Conservation (phyloP, 768 basidiomycete genomes). For the Hericium rajendrae region DNA sequence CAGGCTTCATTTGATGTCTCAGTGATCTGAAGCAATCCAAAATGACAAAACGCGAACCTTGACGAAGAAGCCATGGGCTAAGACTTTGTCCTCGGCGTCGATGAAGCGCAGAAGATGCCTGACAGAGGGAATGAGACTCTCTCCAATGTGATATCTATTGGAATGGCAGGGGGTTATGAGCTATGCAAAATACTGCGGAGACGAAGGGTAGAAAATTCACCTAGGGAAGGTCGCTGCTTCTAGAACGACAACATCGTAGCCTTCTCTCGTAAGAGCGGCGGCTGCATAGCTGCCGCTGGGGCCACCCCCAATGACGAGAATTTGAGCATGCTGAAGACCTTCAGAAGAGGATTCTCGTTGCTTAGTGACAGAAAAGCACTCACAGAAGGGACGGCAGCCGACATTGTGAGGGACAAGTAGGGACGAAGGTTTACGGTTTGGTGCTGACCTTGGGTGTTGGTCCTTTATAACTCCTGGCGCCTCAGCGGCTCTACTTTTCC, state of each 20-base stretch:
- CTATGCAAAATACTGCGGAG: not conserved
- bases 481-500: too few species aligned
- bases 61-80: slow-evolving; percentile 32
- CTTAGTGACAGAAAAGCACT: too few species aligned
- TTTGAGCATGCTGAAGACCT: slow-evolving; percentile 17
- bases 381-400: too few species aligned
- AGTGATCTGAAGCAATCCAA: not conserved
- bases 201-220: not conserved
- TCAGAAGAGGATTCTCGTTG: too few species aligned
- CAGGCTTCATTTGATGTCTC: slow-evolving; percentile 28
- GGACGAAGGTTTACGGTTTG: too few species aligned
- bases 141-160: slow-evolving; percentile 39
- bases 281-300: slow-evolving; percentile 50
- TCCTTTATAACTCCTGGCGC: too few species aligned
- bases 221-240: slow-evolving; percentile 45
- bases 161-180: not conserved
- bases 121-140: slow-evolving; percentile 42
- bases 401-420: too few species aligned
- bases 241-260: slow-evolving; percentile 44
- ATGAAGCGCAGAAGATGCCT: slow-evolving; percentile 45
- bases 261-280: slow-evolving; percentile 43
- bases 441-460: too few species aligned
- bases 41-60: slow-evolving; percentile 28
- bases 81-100: slow-evolving; percentile 35
- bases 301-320: slow-evolving; percentile 51